phyloP scores from a whole-genome alignment of 108 stramenopile genomes.

The Cyclotella choctawhatcheeana region DNA sequence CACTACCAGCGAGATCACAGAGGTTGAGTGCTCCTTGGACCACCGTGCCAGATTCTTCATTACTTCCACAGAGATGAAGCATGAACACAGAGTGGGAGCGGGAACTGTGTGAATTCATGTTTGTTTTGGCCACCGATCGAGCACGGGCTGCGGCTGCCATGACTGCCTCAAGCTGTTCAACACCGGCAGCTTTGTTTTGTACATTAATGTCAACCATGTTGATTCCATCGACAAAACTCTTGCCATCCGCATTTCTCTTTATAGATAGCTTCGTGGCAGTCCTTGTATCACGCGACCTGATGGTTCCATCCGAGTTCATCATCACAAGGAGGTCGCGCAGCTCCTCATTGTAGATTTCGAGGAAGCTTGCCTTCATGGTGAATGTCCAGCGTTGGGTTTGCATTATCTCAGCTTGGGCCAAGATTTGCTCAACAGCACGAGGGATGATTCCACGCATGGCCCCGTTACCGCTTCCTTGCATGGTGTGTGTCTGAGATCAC shows the following conservation, averaged over 20 bases:
- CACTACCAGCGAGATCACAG: conserved; percentile 98
- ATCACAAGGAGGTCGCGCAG: conserved; percentile 91
- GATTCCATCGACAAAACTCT: conserved; percentile 92
- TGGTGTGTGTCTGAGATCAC: conserved; percentile 74
- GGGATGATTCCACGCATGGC: conserved; percentile 91
- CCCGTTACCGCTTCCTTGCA: conserved; percentile 84
- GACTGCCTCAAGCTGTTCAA: conserved; percentile 85
- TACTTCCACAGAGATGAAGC: conserved; percentile 92
- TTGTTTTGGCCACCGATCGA: conserved; percentile 95
- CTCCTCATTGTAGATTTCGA: conserved; percentile 99
- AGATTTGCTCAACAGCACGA: conserved; percentile 91
- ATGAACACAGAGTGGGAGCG: conserved; percentile 99
- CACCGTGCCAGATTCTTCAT: conserved; percentile 86
- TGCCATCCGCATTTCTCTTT: conserved; percentile 77
- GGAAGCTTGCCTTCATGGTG: conserved; percentile 91
- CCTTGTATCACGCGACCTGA: conserved; percentile 25
- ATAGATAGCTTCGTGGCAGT: conserved; percentile 71
- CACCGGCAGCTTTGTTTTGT: conserved; percentile 56
- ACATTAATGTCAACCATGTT: conserved; percentile 85
- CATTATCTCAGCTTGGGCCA: conserved; percentile 78
- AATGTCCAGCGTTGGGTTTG: conserved; percentile 95
- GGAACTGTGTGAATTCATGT: conserved; percentile 97
- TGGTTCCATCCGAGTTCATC: conserved; percentile 57
- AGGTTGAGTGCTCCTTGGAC: conserved; percentile 96
- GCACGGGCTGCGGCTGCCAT: conserved; percentile 89